phyloP scores from a whole-genome alignment of 352 stramenopile species.

The Elongisporangium undulatum region DNA sequence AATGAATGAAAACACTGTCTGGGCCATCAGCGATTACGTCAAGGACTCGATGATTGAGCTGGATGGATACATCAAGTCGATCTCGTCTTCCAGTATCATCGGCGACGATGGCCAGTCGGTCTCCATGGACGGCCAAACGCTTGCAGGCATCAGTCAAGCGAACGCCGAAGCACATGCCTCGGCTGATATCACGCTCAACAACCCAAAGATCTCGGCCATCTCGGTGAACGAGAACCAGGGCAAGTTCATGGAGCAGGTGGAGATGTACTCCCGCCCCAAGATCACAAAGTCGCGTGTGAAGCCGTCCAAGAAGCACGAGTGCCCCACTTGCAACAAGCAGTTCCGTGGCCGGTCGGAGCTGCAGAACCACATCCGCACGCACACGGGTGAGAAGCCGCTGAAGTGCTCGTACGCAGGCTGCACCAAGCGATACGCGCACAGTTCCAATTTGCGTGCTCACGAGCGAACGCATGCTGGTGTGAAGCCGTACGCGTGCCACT shows the following conservation, averaged over 20 bases:
- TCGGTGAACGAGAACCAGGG: slow-evolving; percentile 73
- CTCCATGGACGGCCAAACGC: slow-evolving; percentile 14
- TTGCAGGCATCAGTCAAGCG: slow-evolving; percentile 14
- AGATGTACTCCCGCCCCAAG: slow-evolving; percentile 88
- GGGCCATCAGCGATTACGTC: slow-evolving; percentile 85
- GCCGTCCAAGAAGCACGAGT: slow-evolving; percentile 84
- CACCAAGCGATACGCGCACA: slow-evolving; percentile 88
- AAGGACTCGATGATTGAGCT: slow-evolving; percentile 84
- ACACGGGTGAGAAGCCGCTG: slow-evolving; percentile 89
- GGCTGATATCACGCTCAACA: slow-evolving; percentile 41
- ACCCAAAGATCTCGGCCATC: slow-evolving; percentile 69
- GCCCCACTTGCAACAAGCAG: slow-evolving; percentile 79
- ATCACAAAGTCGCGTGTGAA: slow-evolving; percentile 85
- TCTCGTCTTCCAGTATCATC: slow-evolving; percentile 35
- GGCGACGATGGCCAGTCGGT: slow-evolving; percentile 10
- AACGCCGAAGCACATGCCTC: slow-evolving; percentile 18
- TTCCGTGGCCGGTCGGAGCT: slow-evolving; percentile 81
- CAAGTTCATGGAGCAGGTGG: slow-evolving; percentile 86
- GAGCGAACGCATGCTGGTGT: slow-evolving; percentile 87
- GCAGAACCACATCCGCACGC: slow-evolving; percentile 87
- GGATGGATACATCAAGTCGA: slow-evolving; percentile 79
- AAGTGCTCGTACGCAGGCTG: slow-evolving; percentile 85
- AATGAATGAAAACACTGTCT: slow-evolving; percentile 89
- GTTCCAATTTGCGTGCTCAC: slow-evolving; percentile 88
- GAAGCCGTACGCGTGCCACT: slow-evolving; percentile 90